Conservation (phyloP, 495 filamentous ascomycete genomes). For the Haplographium delicatum region DNA sequence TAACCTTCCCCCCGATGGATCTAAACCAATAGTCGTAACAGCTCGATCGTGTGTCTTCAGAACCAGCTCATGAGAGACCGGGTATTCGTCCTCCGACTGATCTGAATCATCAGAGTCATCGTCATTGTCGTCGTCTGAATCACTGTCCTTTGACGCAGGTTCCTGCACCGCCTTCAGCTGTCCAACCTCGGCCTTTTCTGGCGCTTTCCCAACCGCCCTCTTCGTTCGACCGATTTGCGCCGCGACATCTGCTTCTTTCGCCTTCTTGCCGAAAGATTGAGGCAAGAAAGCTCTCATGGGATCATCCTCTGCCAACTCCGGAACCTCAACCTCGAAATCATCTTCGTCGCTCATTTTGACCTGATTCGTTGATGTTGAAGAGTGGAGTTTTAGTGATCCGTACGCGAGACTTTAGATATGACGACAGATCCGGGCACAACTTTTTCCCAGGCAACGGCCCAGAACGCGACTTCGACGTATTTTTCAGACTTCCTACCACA, state of each 20-base stretch:
- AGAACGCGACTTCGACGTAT: no score
- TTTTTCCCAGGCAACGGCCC: no score
- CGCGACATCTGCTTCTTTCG: slow-evolving; percentile 64
- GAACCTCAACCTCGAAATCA: slow-evolving; percentile 50
- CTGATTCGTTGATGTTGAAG: neutral
- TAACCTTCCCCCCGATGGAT: slow-evolving; percentile 78
- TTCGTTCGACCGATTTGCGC: slow-evolving; percentile 76
- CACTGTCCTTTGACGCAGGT: slow-evolving; percentile 30
- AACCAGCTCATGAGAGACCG: slow-evolving; percentile 86
- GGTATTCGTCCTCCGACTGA: slow-evolving; percentile 81
- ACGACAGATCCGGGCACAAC: no score
- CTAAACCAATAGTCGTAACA: slow-evolving; percentile 75
- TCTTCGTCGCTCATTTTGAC: slow-evolving; percentile 53
- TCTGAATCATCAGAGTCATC: slow-evolving; percentile 54
- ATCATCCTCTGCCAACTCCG: slow-evolving; percentile 54
- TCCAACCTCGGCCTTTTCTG: slow-evolving; percentile 18
- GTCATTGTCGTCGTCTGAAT: slow-evolving; percentile 42
- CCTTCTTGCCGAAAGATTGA: slow-evolving; percentile 79
- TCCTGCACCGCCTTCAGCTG: slow-evolving; percentile 14
- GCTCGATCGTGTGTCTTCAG: slow-evolving; percentile 89
- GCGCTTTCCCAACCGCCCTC: slow-evolving; percentile 41
- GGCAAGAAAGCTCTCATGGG: slow-evolving; percentile 79
- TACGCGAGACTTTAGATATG: neutral
- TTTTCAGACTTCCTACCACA: no score
- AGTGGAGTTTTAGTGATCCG: neutral